Percentiles rank a stretch among this genome's conserved stretches.
Evolutionary conservation across 2,329 filamentous ascomycete species (phyloP).

Genomic region (Ascochyta koolunga): DNA sequence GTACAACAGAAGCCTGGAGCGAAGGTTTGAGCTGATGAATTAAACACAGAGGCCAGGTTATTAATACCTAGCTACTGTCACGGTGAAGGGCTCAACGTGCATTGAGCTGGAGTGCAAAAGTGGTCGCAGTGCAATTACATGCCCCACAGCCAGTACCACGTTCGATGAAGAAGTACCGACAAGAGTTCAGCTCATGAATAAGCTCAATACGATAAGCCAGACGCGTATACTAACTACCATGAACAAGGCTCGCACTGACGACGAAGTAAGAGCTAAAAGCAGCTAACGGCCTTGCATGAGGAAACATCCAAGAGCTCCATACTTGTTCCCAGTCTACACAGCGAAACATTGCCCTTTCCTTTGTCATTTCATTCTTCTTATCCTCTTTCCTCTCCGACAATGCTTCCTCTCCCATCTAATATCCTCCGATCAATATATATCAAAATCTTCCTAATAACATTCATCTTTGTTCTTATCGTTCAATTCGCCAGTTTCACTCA

Average conservation of each 20-base stretch:
- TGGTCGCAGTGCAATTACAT: not conserved
- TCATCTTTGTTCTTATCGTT: not conserved
- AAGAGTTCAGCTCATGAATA: not conserved
- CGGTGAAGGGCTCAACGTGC: too few species aligned
- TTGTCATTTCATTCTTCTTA: not conserved
- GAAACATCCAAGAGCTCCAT: not conserved
- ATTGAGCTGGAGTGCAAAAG: too few species aligned
- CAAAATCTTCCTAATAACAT: not conserved
- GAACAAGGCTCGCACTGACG: not conserved
- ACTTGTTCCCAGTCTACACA: not conserved
- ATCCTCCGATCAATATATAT: not conserved
- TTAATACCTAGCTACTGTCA: too few species aligned
- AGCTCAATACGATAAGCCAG: not conserved
- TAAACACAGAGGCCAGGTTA: too few species aligned
- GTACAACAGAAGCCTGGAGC: too few species aligned
- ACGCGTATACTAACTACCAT: not conserved
- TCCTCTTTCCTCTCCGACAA: not conserved
- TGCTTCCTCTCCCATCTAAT: not conserved
- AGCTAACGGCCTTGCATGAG: not conserved
- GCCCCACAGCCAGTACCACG: not conserved
- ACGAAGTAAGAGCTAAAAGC: not conserved
- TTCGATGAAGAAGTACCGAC: not conserved
- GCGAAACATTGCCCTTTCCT: not conserved
- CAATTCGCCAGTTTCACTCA: not conserved
- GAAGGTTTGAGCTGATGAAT: too few species aligned